A percentile compares a stretch with the other conserved stretches of the same genome.
phyloP scores from a whole-genome alignment of 306 rosid species.

The Glycine soja region DNA sequence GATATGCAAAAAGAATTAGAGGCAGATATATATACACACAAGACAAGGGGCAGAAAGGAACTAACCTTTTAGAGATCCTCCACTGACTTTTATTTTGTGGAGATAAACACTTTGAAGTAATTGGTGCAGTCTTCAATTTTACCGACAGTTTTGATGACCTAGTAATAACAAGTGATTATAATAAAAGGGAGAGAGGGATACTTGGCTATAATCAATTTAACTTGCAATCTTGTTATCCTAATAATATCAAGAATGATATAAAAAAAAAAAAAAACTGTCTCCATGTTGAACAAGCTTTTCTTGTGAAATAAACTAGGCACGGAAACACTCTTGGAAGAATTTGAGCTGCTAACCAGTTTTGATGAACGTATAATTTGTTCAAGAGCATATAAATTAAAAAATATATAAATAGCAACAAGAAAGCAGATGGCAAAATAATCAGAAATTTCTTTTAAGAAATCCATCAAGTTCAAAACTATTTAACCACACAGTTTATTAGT shows the following conservation, averaged over 20 bases:
- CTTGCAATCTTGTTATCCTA: slow-evolving; percentile 35
- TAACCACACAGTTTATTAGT: slow-evolving; percentile 21
- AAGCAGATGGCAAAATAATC: background rate
- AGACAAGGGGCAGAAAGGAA: slow-evolving; percentile 16
- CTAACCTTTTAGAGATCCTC: slow-evolving; percentile 85
- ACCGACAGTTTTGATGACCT: slow-evolving; percentile 70
- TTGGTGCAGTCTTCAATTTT: slow-evolving; percentile 63
- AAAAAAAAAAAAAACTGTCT: slow-evolving; percentile 57
- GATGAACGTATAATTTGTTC: slow-evolving; percentile 57
- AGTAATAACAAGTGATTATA: slow-evolving; percentile 45
- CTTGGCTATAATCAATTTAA: slow-evolving; percentile 38
- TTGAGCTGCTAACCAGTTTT: slow-evolving; percentile 57
- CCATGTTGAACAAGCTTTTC: slow-evolving; percentile 61
- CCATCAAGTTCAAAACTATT: slow-evolving; percentile 29
- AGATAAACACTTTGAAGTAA: slow-evolving; percentile 56
- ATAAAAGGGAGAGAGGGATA: slow-evolving; percentile 11
- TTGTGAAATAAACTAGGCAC: slow-evolving; percentile 47
- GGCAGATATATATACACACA: slow-evolving; percentile 21
- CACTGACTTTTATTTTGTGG: slow-evolving; percentile 72
- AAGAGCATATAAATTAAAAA: slow-evolving; percentile 28
- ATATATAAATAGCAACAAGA: background rate
- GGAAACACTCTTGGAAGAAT: slow-evolving; percentile 61
- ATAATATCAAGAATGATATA: slow-evolving; percentile 39
- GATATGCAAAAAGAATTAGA: slow-evolving; percentile 25
- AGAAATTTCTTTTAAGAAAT: slow-evolving; percentile 19